Evolutionary conservation across 495 filamentous ascomycete genomes (phyloP), one percentile per base, ranked within the genome.

Genomic region (Tuber umbilicatum): DNA sequence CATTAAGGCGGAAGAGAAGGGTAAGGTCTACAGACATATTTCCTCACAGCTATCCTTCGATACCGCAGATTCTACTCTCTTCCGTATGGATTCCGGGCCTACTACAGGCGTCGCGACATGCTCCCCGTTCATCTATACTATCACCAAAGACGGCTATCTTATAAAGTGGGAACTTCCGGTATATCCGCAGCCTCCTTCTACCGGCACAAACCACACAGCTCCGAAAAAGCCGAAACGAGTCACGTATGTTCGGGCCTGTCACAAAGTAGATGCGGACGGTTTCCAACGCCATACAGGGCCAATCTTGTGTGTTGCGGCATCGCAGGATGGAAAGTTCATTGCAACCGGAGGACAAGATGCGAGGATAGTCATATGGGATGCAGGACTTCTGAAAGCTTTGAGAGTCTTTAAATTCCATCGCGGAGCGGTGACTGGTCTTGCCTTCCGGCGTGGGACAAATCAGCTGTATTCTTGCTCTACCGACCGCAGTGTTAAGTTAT

Each of bases 391-490:
- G 43, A 92, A 87, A 39, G 92, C 93, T 4, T 81, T 93, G 74
- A 90, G 90, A 78, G 90, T 94, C 3, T 97, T 98, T 80, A 89
- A 88, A n/a, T 93, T 97, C 70, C 95, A 99, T 83, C 90, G 96
- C 55, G 94, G 94, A 80, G 88, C 92, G 23, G 89, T 99, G 72
- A 94, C 91, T 35, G 90, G 90, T 21, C 86, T 99, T 37, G 89
- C 90, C 0, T 99, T 99, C 82, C 90, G 93, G 68, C 86, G 91
- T 71, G 93, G 94, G 64, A 94, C 94, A 47, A 95, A 97, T 80
- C 94, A 97, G 82, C 85, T 99, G 27, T 99, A 93, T 84, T 94
- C 92, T 10, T 90, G 89, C 68, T 93, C 91, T 10, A 90, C 90
- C 79, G 95, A 99, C 84, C 90, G 95, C 27, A 97, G 94, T 4